Evolutionary conservation across 371 early-diverging fungal genomes (phyloP).

Genomic region (Mucor velutinosus): DNA sequence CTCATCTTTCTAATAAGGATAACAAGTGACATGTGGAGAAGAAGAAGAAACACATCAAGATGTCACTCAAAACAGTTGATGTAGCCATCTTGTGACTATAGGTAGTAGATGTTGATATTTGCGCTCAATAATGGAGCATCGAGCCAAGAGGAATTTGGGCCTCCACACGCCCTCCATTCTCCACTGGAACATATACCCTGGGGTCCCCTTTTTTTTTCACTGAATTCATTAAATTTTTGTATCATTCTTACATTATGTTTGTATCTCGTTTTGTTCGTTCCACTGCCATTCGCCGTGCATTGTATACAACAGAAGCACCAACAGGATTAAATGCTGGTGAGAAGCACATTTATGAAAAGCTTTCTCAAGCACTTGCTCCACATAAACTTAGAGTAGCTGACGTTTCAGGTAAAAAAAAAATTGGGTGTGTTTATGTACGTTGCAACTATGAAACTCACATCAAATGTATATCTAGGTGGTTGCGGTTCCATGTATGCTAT

Average conservation of each 20-base stretch:
- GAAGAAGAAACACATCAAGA: no score
- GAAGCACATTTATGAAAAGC: slow-evolving; percentile 71
- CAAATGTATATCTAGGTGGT: slow-evolving; percentile 61
- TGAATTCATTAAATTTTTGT: not conserved
- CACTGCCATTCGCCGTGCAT: slow-evolving; percentile 20
- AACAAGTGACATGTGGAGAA: no score
- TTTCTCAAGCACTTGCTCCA: slow-evolving; percentile 68
- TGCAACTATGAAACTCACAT: not conserved
- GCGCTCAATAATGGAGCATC: no score
- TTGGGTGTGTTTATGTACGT: no score
- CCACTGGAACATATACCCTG: not conserved
- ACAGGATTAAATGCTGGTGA: slow-evolving; percentile 64
- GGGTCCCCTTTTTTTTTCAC: not conserved
- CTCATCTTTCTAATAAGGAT: no score
- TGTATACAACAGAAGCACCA: slow-evolving; percentile 26
- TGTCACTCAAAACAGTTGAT: no score
- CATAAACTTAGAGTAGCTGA: slow-evolving; percentile 80
- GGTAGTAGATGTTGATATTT: no score
- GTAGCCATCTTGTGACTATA: no score
- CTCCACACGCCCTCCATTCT: no score
- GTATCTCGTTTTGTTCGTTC: slow-evolving; percentile 18
- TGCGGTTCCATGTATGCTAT: slow-evolving; percentile 95
- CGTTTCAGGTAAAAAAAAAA: slow-evolving; percentile 82
- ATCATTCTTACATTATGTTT: slow-evolving; percentile 12
- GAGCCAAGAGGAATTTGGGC: no score